Base-by-base conservation (phyloP, 352 stramenopile genomes). In the Saprolegnia parasitica region DNA sequence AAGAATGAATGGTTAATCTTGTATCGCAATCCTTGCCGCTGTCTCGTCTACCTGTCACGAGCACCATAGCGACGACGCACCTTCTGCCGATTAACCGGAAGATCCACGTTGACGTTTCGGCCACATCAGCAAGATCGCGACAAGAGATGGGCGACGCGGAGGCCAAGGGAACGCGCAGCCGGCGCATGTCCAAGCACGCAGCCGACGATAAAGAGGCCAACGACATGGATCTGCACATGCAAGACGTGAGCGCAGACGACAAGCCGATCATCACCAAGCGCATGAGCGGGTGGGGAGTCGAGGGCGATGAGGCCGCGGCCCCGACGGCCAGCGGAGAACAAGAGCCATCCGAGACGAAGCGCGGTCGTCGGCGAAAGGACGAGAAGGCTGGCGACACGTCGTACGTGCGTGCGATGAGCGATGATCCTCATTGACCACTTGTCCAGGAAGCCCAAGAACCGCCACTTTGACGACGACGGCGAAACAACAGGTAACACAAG, bases 401-500 rank as follows among this genome's bases (percentile, higher is more conserved):
- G 20, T 72, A 50, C 1, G 78, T 81, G 20, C 23, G 16, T 23
- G 11, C 29, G 15, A 15, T 18, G 63, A 62, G 23, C 35, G 10
- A 6, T 37, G 3, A 57, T 29, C 29, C 29, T 35, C 29, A 6
- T 35, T 5, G 5, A 35, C 2, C 29, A 35, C 5, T 6, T 61
- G 23, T 35, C 9, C 32, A 68, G 62, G 61, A 67, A 57, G 3
- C 26, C 61, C 26, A 89, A 86, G 72, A 90, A 89, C 58, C 79
- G 80, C 13, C 82, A 91, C 62, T 91, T 91, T 45, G 84, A 90
- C 65, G 84, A 91, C 20, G 84, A 89, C 42, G 73, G 80, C 32
- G 81, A 89, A 50, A 78, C 77, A 0, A 90, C 77, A 18, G 81
- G 84, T 85, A 71, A 57, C 40, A 26, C 1, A 62, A 46, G 13